Conservation (phyloP, 1,284 basidiomycete genomes). For the Melampsora larici-populina region DNA sequence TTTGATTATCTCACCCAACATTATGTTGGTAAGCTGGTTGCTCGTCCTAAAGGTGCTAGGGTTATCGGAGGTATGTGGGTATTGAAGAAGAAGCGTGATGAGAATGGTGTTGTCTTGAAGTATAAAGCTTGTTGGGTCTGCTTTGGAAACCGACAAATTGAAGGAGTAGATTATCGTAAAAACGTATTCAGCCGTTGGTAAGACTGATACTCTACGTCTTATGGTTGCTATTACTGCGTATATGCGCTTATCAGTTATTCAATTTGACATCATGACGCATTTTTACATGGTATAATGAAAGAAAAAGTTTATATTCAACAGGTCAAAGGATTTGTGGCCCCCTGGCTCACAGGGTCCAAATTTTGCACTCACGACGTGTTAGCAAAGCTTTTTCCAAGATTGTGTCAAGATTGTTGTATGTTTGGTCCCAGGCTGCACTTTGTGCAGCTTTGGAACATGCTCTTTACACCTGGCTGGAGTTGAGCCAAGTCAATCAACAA, state of each 20-base stretch:
- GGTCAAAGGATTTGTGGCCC: background rate
- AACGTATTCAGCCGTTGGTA: background rate
- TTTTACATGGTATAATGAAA: slow-evolving; percentile 2
- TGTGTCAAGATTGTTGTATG: no score
- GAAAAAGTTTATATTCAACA: background rate
- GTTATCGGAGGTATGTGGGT: background rate
- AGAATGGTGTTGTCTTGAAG: background rate
- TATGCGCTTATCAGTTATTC: no score
- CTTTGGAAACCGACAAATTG: background rate
- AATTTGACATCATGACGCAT: background rate
- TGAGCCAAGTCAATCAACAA: no score
- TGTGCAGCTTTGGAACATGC: no score
- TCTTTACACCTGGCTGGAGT: no score
- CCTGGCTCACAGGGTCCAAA: background rate
- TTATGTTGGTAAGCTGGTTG: background rate
- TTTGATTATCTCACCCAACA: background rate
- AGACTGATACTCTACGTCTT: background rate
- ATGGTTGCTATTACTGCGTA: background rate
- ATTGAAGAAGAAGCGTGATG: background rate
- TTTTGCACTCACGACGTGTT: no score
- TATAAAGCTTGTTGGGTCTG: no score
- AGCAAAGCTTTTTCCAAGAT: no score
- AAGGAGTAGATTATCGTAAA: background rate
- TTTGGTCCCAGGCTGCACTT: no score
- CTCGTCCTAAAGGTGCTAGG: background rate